Conservation (phyloP, 768 basidiomycete species). For the button mushroom (Agaricus bisporus) region DNA sequence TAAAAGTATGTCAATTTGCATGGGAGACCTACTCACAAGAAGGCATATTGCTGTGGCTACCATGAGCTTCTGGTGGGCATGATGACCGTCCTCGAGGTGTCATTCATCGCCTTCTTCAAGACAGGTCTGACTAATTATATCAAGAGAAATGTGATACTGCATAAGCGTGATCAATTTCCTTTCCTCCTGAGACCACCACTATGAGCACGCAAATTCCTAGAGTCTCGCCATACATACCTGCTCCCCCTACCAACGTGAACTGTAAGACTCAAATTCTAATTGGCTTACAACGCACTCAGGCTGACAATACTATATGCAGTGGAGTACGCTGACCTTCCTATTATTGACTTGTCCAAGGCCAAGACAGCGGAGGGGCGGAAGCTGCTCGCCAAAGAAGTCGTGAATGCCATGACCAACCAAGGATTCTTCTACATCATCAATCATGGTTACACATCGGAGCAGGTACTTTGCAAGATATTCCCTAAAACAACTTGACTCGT, state of each 20-base stretch:
- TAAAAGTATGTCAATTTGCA: no score
- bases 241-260: conserved; percentile 14
- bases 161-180: no score
- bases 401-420: conserved; percentile 36
- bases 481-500: no score
- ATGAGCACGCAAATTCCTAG: background rate
- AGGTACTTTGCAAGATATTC: conserved; percentile 21
- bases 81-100: no score
- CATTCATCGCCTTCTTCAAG: no score
- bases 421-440: conserved; percentile 47
- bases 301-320: conserved; percentile 16
- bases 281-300: background rate
- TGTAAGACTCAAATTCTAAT: conserved; percentile 9
- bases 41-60: no score
- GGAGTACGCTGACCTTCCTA: conserved; percentile 42
- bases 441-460: conserved; percentile 34
- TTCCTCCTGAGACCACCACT: no score
- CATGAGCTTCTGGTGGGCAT: no score
- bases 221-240: conserved; percentile 16
- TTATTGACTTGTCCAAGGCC: conserved; percentile 43
- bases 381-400: conserved; percentile 32
- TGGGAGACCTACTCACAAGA: no score
- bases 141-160: no score
- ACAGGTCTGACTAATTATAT: no score
- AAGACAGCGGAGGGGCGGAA: conserved; percentile 30